Conservation (phyloP, 176 grass and related monocot genomes). For the Neostapfia colusana region DNA sequence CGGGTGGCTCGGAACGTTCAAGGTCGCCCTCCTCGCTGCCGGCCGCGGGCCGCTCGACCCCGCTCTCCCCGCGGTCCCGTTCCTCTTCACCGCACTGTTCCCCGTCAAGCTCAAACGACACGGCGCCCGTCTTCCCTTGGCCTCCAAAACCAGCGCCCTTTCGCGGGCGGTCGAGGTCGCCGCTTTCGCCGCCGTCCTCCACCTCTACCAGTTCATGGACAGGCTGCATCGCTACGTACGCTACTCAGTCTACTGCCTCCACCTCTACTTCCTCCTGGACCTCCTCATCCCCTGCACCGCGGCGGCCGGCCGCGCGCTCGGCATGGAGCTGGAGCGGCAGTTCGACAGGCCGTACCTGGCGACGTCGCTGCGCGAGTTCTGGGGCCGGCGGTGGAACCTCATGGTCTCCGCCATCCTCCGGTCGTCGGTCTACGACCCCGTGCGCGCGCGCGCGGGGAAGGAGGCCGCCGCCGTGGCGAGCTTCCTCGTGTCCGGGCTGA, state of each 20-base stretch:
- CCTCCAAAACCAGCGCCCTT: background rate
- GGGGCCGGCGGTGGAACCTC: conserved; percentile 10
- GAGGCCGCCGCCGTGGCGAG: background rate
- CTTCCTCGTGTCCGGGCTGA: background rate
- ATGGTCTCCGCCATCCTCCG: background rate
- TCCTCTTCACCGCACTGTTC: background rate
- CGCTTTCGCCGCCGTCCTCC: background rate
- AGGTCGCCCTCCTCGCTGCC: conserved; percentile 48
- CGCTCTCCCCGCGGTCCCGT: background rate
- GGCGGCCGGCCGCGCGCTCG: background rate
- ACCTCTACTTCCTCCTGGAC: background rate
- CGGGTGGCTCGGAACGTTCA: conserved; percentile 57
- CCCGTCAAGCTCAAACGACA: background rate
- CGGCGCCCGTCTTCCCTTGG: background rate
- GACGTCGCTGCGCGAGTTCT: conserved; percentile 1
- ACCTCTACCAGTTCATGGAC: background rate
- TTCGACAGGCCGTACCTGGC: background rate
- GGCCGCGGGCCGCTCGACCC: conserved; percentile 7
- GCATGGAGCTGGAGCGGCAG: background rate
- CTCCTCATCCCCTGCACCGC: conserved; percentile 7
- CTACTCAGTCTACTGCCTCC: background rate
- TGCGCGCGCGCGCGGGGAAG: background rate
- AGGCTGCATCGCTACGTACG: background rate
- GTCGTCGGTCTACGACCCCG: background rate
- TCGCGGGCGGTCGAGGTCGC: background rate